Evolutionary conservation across 441 rosid species (phyloP).

Genomic region (Populus tomentosa): DNA sequence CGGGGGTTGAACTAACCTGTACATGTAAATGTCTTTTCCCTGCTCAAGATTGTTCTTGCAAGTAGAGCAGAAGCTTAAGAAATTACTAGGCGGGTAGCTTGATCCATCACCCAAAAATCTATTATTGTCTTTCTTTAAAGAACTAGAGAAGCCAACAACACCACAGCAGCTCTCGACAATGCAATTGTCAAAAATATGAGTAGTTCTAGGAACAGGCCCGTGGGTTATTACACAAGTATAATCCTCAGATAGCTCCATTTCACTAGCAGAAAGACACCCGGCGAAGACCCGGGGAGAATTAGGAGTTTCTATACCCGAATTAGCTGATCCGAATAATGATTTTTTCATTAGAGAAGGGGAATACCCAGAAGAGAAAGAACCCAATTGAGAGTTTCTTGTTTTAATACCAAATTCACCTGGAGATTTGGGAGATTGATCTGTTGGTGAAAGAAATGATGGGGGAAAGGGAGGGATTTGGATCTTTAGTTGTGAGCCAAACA

Average conservation of each 20-base stretch:
- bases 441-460: conserved; percentile 22
- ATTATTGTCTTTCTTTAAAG: conserved; percentile 17
- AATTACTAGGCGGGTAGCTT: conserved; percentile 41
- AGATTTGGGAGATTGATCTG: conserved; percentile 41
- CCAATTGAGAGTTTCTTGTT: conserved; percentile 45
- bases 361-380: conserved; percentile 26
- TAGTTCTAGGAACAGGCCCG: conserved; percentile 82
- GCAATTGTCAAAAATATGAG: conserved; percentile 79
- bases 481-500: conserved; percentile 75
- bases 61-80: conserved; percentile 65
- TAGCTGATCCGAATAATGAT: conserved; percentile 21
- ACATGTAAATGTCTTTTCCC: conserved; percentile 85
- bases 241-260: conserved; percentile 73
- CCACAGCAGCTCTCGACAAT: conserved; percentile 64
- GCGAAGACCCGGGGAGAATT: conserved; percentile 36
- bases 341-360: conserved; percentile 31
- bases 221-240: conserved; percentile 35
- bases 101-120: conserved; percentile 20
- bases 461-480: conserved; percentile 62
- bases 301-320: conserved; percentile 25
- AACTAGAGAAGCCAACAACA: conserved; percentile 28
- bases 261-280: conserved; percentile 52
- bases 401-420: conserved; percentile 63
- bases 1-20: conserved; percentile 53
- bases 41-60: conserved; percentile 78